phyloP scores from a whole-genome alignment of 805 yeast genomes.

The Candida nemodendra region DNA sequence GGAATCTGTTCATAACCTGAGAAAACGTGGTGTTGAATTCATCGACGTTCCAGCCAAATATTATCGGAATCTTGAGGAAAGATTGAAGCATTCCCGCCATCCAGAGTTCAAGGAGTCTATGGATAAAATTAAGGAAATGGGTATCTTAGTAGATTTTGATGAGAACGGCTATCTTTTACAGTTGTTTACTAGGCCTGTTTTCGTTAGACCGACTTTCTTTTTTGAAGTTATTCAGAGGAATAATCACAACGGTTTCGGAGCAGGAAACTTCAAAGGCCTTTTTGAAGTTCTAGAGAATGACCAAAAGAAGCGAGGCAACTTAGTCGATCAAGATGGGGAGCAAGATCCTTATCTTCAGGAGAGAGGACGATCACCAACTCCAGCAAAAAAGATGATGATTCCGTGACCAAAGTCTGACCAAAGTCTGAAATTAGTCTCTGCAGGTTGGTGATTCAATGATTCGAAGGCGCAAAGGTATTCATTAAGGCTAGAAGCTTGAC shows the following conservation, averaged over 20 bases:
- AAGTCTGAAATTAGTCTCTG: too few species aligned
- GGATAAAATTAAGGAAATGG: constrained; percentile 44
- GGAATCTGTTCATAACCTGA: constrained; percentile 50
- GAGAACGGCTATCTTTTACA: constrained; percentile 75
- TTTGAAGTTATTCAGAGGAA: constrained; percentile 78
- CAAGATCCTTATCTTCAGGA: constrained; percentile 11
- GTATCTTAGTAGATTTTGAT: constrained; percentile 76
- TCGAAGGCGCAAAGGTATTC: too few species aligned
- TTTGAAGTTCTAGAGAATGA: constrained; percentile 81
- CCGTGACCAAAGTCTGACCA: too few species aligned
- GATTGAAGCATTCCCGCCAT: constrained; percentile 41
- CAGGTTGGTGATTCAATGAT: too few species aligned
- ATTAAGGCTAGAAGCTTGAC: too few species aligned
- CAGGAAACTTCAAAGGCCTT: constrained; percentile 81
- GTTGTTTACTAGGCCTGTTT: constrained; percentile 72
- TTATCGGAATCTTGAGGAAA: constrained; percentile 47
- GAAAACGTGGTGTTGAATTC: constrained; percentile 66
- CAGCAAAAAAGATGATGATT: constrained; percentile 7
- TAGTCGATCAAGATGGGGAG: constrained; percentile 27
- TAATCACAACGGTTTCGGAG: constrained; percentile 84
- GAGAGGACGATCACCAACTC: constrained; percentile 11
- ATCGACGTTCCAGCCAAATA: constrained; percentile 58
- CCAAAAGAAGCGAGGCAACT: constrained; percentile 68
- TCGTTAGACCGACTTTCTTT: constrained; percentile 79
- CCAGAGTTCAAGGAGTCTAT: constrained; percentile 52